Evolutionary conservation across 192 early-diverging fungal species (phyloP).

Genomic region (Funneliformis mosseae): DNA sequence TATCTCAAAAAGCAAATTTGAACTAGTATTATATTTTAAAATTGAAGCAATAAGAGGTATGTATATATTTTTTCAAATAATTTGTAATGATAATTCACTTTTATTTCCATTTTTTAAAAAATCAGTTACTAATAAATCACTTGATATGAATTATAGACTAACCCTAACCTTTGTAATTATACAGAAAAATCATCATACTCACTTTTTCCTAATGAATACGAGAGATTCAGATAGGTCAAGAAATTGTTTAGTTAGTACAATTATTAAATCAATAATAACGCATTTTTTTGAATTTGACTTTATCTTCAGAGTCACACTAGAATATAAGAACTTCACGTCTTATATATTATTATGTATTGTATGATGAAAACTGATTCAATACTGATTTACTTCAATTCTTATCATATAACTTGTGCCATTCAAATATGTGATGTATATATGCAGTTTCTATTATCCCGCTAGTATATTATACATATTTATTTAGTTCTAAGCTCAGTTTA

Average conservation of each 20-base stretch:
- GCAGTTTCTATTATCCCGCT: conserved; percentile 57
- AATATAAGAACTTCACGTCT: not conserved
- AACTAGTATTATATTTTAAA: not conserved
- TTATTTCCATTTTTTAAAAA: not conserved
- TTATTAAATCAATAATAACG: not conserved
- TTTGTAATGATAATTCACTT: no score
- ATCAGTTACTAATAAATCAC: not conserved
- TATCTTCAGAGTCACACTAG: not conserved
- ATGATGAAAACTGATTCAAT: not conserved
- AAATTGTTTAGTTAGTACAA: not conserved
- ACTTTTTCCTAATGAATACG: not conserved
- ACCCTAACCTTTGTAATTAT: not conserved
- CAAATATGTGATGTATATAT: conserved; percentile 81
- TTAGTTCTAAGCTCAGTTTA: not conserved
- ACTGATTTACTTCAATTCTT: conserved; percentile 61
- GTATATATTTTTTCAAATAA: not conserved
- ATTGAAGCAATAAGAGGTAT: not conserved
- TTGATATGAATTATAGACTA: not conserved
- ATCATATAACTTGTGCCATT: conserved; percentile 83
- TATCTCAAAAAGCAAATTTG: not conserved
- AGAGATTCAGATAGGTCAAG: not conserved
- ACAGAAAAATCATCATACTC: not conserved
- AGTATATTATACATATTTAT: not conserved
- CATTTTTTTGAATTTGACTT: not conserved
- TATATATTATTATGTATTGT: not conserved